Percentiles rank a stretch among this genome's conserved stretches.
Conservation (phyloP, 768 basidiomycete species). For the Tricholoma bakamatsutake region DNA sequence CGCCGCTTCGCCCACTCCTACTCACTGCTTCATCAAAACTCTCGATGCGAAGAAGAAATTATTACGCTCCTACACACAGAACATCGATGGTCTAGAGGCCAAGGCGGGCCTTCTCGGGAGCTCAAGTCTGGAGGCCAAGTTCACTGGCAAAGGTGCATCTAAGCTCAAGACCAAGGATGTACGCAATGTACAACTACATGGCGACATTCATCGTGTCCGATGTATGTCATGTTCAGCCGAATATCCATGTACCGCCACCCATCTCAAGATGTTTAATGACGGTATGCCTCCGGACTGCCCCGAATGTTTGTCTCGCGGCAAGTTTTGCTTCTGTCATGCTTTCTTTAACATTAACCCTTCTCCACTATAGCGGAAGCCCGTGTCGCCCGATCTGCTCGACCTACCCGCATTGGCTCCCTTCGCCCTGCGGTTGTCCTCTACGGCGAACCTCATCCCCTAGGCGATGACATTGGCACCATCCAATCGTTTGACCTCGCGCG, state of each 20-base stretch:
- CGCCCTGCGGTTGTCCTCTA: conserved; percentile 94
- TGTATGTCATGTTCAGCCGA: conserved; percentile 82
- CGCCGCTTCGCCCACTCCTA: conserved; percentile 71
- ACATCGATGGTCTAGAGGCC: conserved; percentile 93
- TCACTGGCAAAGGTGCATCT: conserved; percentile 58
- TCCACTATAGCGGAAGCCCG: conserved; percentile 56
- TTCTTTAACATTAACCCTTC: conserved; percentile 3
- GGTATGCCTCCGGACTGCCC: conserved; percentile 83
- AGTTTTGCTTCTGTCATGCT: conserved; percentile 26
- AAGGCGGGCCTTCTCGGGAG: conserved; percentile 68
- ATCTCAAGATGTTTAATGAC: conserved; percentile 56
- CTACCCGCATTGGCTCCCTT: conserved; percentile 75
- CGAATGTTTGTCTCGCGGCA: conserved; percentile 78
- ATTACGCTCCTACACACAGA: conserved; percentile 92
- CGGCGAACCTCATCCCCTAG: conserved; percentile 88
- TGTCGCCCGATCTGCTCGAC: conserved; percentile 75
- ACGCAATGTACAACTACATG: conserved; percentile 89
- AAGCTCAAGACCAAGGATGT: conserved; percentile 68
- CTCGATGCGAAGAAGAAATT: conserved; percentile 82
- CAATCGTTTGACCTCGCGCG: conserved; percentile 70
- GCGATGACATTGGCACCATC: conserved; percentile 85
- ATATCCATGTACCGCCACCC: conserved; percentile 59
- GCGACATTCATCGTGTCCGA: conserved; percentile 87
- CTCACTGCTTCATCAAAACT: conserved; percentile 83
- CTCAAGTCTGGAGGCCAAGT: conserved; percentile 46